Evolutionary conservation across 2,329 filamentous ascomycete genomes (phyloP), one percentile per base, ranked within the genome.

Genomic region (Xylaria sp.): DNA sequence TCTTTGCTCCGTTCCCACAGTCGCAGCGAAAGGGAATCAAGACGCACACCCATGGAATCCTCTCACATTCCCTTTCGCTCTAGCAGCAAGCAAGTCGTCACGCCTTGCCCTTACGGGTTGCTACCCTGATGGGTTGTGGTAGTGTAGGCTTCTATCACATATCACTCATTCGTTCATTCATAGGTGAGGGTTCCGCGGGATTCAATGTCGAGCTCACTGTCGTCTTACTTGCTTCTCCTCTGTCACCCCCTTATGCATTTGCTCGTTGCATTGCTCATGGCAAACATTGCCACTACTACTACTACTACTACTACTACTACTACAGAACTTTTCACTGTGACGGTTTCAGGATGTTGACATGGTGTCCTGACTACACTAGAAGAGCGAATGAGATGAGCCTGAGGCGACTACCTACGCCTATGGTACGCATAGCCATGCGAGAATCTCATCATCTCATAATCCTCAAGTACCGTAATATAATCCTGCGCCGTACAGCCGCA

Each of bases 91-190:
- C 50, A 52, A 59, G 57, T 59, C 52, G 59, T 61, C 55, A 55
- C 60, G 42, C 47, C 55, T 37, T 59, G 54, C 49, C 54, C 52
- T 57, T 49, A 58, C 30, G 54, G 37, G 48, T 61, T 11, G 59
- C 61, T 59, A 63, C 59, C 59, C 37, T 63, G 61, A 61, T 55
- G 54, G 49, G 57, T 61, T 48, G 50, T 59, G 53, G 59, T 23
- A 23, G 23, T 23, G 23, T 23, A 23, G 23, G 23, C 5, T 23
- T 23, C 23, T 23, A 23, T 23, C 23, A 23, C 23, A 23, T 23
- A 23, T 23, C 23, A 23, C 23, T 23, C 23, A 23, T 23, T 23
- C 23, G 5, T 3, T 23, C 23, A 23, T 3, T 23, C 23, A 23
- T 23, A 23, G 23, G 23, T 23, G 23, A 23, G 23, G 23, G 23